These are phyloP conservation scores for Parasitella parasitica DNA, from an alignment of 371 early-diverging fungal species.

Conservation along the genomic window DNA sequence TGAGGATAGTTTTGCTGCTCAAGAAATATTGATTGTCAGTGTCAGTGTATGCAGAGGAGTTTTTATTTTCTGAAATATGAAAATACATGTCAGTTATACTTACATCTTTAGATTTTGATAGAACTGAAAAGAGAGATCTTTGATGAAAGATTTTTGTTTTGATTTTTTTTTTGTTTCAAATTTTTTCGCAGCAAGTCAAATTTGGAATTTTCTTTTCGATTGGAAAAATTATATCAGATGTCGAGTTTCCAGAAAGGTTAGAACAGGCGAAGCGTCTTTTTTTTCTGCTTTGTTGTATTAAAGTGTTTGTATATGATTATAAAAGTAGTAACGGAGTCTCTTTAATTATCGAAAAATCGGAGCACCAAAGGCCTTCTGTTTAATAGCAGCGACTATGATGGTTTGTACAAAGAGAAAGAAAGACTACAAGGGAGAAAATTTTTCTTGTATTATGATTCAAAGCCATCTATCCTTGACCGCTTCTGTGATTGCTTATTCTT, in stretches of 20 bases:
- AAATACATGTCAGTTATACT: not conserved
- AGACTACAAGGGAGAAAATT: not conserved
- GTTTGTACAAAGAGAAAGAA: constrained; percentile 3
- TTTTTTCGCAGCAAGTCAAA: not conserved
- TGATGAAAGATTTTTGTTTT: not conserved
- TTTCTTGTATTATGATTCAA: constrained; percentile 15
- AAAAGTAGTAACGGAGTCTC: constrained; percentile 22
- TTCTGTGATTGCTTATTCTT: constrained; percentile 9
- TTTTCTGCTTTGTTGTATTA: not conserved
- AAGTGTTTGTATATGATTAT: not conserved
- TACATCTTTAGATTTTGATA: not conserved
- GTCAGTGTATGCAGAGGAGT: not conserved
- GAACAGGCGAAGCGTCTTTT: not conserved
- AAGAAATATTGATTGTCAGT: not conserved
- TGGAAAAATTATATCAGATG: not conserved
- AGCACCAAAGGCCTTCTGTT: constrained; percentile 29
- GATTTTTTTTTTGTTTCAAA: not conserved
- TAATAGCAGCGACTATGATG: constrained; percentile 22
- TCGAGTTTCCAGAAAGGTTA: not conserved
- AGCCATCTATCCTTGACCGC: constrained; percentile 4
- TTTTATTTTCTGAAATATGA: not conserved
- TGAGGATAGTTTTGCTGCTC: not conserved
- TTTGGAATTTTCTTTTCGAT: not conserved
- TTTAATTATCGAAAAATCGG: constrained; percentile 16
- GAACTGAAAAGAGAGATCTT: not conserved